Evolutionary conservation across 495 filamentous ascomycete species (phyloP).

Genomic region (Penicillium manginii): DNA sequence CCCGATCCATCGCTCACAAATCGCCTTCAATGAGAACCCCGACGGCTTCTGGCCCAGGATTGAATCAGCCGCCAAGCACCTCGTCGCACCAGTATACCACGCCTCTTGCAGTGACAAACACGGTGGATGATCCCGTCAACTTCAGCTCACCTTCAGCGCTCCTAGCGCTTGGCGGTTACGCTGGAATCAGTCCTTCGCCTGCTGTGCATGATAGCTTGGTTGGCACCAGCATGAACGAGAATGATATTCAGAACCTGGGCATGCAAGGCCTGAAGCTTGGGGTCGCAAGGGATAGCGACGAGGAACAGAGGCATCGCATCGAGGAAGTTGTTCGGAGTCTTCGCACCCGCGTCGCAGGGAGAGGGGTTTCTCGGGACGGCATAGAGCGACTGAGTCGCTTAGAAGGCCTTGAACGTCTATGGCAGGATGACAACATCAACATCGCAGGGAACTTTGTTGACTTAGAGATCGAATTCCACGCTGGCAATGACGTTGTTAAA

Average conservation of each 20-base stretch:
- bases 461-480: conserved; percentile 55
- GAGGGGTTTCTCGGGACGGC: conserved; percentile 75
- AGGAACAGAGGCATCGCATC: conserved; percentile 58
- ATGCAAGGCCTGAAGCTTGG: conserved; percentile 48
- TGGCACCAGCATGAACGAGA: conserved; percentile 46
- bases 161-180: conserved; percentile 46
- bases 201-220: conserved; percentile 46
- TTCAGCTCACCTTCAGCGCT: conserved; percentile 53
- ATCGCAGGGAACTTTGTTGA: conserved; percentile 69
- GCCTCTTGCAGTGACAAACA: conserved; percentile 40
- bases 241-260: conserved; percentile 47
- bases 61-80: conserved; percentile 30
- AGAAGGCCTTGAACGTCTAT: conserved; percentile 74
- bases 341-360: conserved; percentile 45
- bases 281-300: conserved; percentile 49
- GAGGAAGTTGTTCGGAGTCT: conserved; percentile 48
- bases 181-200: conserved; percentile 48
- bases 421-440: conserved; percentile 68
- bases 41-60: conserved; percentile 39
- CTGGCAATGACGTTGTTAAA: conserved; percentile 47
- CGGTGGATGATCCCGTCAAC: conserved; percentile 46
- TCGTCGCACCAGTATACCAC: conserved; percentile 49
- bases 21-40: conserved; percentile 51
- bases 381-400: conserved; percentile 75
- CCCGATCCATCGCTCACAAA: conserved; percentile 47